These are phyloP conservation scores for Akebia trifoliata DNA, from an alignment of 164 flowering plant species.

Conservation along the genomic window DNA sequence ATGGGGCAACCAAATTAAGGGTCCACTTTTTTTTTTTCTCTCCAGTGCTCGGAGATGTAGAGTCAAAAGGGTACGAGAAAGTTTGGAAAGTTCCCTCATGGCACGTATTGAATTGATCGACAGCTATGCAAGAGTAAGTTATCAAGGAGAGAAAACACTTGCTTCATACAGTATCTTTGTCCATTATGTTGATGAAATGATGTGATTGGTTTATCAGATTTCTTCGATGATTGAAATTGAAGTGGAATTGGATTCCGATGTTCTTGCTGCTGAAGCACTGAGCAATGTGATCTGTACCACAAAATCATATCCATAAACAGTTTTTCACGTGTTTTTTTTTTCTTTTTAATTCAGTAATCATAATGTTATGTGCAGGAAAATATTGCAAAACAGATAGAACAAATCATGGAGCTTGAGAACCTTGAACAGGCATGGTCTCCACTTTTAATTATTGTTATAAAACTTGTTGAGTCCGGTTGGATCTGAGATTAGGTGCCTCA, in stretches of 20 bases:
- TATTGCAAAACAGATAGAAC: conserved; percentile 76
- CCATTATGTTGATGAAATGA: conserved; percentile 1
- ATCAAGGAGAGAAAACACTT: not conserved
- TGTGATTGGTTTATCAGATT: conserved; percentile 43
- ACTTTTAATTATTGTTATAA: not conserved
- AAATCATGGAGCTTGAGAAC: conserved; percentile 87
- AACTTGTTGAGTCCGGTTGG: not conserved
- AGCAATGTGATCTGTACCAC: conserved; percentile 53
- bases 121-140: conserved; percentile 80
- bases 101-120: conserved; percentile 76
- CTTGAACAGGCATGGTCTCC: conserved; percentile 70
- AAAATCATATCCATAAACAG: not conserved
- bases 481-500: not conserved
- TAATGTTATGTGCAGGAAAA: conserved; percentile 51
- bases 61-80: conserved; percentile 72
- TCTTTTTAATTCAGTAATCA: not conserved
- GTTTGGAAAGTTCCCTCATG: conserved; percentile 68
- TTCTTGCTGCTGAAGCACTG: conserved; percentile 90
- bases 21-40: conserved; percentile 3
- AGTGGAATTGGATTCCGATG: conserved; percentile 90
- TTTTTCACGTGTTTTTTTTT: not conserved
- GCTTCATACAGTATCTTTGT: not conserved
- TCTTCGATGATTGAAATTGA: conserved; percentile 99
- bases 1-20: too few relatives aligned
- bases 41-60: conserved; percentile 78